These are phyloP conservation scores for Rhizopus sp. DNA, from an alignment of 371 early-diverging fungal genomes.

Conservation along the genomic window DNA sequence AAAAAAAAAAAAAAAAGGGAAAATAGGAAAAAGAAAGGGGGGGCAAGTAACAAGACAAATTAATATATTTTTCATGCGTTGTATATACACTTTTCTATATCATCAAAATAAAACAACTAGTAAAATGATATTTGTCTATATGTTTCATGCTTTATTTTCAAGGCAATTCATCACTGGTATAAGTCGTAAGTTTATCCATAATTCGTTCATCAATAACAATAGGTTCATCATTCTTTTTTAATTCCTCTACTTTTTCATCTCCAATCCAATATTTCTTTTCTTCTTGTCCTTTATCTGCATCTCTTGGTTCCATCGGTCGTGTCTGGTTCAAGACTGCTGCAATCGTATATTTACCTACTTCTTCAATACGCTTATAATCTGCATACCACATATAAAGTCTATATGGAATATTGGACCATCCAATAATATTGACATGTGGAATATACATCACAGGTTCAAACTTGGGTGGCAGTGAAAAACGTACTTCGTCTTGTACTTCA, in stretches of 20 bases:
- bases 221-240: conserved; percentile 32
- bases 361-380: conserved; percentile 61
- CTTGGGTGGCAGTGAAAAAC: conserved; percentile 52
- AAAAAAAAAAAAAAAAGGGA: background rate
- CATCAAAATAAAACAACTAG: too few species aligned
- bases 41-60: background rate
- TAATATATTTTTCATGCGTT: too few species aligned
- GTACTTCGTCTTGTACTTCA: conserved; percentile 24
- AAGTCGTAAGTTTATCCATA: conserved; percentile 34
- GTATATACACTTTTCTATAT: too few species aligned
- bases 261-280: conserved; percentile 59
- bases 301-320: conserved; percentile 46
- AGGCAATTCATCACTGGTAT: conserved; percentile 34
- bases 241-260: conserved; percentile 40
- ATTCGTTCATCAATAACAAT: conserved; percentile 45
- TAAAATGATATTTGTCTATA: too few species aligned
- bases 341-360: conserved; percentile 56
- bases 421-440: conserved; percentile 67
- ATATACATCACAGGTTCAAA: conserved; percentile 66
- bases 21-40: conserved; percentile 1
- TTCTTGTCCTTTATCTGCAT: conserved; percentile 55
- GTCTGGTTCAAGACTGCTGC: conserved; percentile 60
- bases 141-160: background rate
- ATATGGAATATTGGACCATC: conserved; percentile 67
- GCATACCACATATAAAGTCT: conserved; percentile 62